Conservation (phyloP, 202 grass and related monocot species). For the Carex arenaria region DNA sequence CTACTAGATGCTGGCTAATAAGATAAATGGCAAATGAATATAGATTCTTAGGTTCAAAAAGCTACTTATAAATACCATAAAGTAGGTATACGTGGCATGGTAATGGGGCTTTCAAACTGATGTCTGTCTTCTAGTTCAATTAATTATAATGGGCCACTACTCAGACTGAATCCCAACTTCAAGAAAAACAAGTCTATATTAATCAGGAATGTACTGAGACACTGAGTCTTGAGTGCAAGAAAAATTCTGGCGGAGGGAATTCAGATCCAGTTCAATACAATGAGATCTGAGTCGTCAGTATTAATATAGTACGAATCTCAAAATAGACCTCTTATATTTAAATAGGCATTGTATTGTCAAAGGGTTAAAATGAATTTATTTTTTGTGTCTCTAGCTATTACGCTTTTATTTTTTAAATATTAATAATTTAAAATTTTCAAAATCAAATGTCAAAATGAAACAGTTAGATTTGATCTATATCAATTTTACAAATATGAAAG, state of each 20-base stretch:
- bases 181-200: not conserved
- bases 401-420: too few species aligned
- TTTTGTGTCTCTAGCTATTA: too few species aligned
- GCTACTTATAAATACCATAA: not conserved
- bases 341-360: too few species aligned
- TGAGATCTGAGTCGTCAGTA: too few species aligned
- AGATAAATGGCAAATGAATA: not conserved
- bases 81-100: not conserved
- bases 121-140: not conserved
- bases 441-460: too few species aligned
- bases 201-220: not conserved
- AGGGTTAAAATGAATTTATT: too few species aligned
- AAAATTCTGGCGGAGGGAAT: not conserved
- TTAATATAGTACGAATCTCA: too few species aligned
- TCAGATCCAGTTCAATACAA: too few species aligned
- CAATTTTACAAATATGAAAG: too few species aligned
- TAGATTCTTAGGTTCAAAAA: not conserved
- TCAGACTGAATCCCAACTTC: not conserved
- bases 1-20: not conserved
- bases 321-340: too few species aligned
- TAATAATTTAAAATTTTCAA: too few species aligned
- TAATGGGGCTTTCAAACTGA: not conserved
- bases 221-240: not conserved
- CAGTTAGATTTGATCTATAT: too few species aligned
- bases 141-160: not conserved